Conservation (phyloP, 495 filamentous ascomycete species). For the Chaetomium fimeti region DNA sequence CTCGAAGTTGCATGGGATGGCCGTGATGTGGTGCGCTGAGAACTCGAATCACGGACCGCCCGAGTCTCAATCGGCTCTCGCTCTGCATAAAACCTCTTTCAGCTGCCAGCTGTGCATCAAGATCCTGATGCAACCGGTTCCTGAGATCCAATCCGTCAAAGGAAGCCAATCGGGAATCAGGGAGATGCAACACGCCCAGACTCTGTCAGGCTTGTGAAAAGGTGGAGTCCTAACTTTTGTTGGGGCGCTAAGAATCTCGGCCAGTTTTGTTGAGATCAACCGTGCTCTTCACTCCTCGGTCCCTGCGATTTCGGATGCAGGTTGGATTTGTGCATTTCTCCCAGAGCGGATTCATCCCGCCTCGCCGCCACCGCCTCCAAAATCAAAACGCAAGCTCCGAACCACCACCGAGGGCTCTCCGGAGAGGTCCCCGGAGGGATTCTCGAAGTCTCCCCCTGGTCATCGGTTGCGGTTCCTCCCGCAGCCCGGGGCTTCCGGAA, state of each 20-base stretch:
- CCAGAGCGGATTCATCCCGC: neutral
- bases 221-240: constrained; percentile 17
- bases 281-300: too few species aligned
- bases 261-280: constrained; percentile 22
- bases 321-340: neutral
- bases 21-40: neutral
- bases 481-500: constrained; percentile 1
- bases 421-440: neutral
- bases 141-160: neutral
- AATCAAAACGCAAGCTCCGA: neutral
- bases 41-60: too few species aligned
- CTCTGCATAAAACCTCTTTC: neutral
- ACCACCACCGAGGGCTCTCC: neutral
- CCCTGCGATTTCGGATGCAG: constrained; percentile 2
- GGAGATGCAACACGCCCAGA: neutral
- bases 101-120: neutral
- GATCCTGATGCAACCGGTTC: neutral
- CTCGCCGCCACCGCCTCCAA: neutral
- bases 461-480: constrained; percentile 2
- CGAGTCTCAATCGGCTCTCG: too few species aligned
- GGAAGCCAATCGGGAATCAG: neutral
- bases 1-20: neutral
- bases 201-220: constrained; percentile 5
- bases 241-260: constrained; percentile 17
- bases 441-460: neutral